A percentile compares a stretch with the other conserved stretches of the same genome.
phyloP scores from a whole-genome alignment of 805 yeast genomes.

The Saccharomycopsis sp. region DNA sequence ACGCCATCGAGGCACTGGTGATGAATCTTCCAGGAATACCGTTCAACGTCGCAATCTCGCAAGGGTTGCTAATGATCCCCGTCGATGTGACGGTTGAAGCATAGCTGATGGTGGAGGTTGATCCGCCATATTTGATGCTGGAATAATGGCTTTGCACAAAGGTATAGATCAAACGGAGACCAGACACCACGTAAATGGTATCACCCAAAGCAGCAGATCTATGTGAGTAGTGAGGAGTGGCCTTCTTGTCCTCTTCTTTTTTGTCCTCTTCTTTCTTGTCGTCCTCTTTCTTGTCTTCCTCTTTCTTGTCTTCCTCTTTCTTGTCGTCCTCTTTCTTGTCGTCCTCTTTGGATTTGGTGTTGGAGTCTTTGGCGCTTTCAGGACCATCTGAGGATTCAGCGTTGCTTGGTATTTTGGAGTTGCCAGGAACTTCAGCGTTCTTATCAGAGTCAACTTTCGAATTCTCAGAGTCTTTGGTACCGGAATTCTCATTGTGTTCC shows the following conservation, averaged over 20 bases:
- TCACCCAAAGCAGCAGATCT: not conserved
- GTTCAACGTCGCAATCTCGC: constrained; percentile 6
- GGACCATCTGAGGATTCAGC: no score
- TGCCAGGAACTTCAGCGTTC: no score
- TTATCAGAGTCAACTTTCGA: no score
- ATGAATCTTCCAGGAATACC: constrained; percentile 10
- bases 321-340: not conserved
- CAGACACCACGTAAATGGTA: not conserved
- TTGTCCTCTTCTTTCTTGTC: not conserved
- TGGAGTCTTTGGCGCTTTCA: no score
- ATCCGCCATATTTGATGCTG: not conserved
- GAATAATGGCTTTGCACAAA: constrained; percentile 1
- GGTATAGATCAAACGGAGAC: constrained; percentile 2
- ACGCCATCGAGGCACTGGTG: constrained; percentile 7
- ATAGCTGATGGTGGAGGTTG: constrained; percentile 1
- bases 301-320: not conserved
- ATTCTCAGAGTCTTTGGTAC: no score
- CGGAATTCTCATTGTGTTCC: no score
- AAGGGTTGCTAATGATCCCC: constrained; percentile 4
- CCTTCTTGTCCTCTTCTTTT: not conserved
- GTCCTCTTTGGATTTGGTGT: not conserved
- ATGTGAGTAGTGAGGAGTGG: not conserved
- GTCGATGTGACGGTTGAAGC: constrained; percentile 4
- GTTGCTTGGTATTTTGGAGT: no score
- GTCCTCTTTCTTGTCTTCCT: not conserved